phyloP scores from a whole-genome alignment of 371 early-diverging fungal genomes.

The Apophysomyces elegans region DNA sequence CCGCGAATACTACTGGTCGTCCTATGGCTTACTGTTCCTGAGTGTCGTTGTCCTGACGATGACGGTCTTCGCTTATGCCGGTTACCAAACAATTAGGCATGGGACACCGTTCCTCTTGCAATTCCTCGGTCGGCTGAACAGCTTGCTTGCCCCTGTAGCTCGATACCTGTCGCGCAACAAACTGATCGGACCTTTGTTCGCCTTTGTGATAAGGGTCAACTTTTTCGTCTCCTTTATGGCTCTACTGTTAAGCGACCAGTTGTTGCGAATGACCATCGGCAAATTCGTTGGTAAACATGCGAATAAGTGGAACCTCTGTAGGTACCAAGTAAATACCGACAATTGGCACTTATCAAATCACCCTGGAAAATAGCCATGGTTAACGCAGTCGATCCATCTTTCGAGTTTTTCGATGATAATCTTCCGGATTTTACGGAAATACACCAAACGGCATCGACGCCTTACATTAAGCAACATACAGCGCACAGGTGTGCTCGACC shows the following conservation, averaged over 20 bases:
- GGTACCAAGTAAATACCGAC: background rate
- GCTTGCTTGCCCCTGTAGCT: slow-evolving; percentile 33
- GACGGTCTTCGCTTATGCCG: slow-evolving; percentile 31
- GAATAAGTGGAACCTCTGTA: slow-evolving; percentile 31
- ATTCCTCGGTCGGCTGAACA: slow-evolving; percentile 27
- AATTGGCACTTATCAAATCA: background rate
- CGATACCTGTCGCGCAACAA: slow-evolving; percentile 25
- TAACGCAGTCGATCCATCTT: slow-evolving; percentile 38
- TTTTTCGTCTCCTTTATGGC: slow-evolving; percentile 47
- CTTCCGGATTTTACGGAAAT: slow-evolving; percentile 12
- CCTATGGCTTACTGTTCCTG: slow-evolving; percentile 24
- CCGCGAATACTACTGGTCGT: slow-evolving; percentile 6
- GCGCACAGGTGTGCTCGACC: background rate
- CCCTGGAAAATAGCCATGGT: slow-evolving; percentile 30
- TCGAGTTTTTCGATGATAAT: slow-evolving; percentile 26
- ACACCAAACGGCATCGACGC: slow-evolving; percentile 1
- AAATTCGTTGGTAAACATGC: slow-evolving; percentile 39
- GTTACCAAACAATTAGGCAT: slow-evolving; percentile 41
- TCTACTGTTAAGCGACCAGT: slow-evolving; percentile 41
- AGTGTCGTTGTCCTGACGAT: slow-evolving; percentile 31
- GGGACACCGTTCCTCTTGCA: slow-evolving; percentile 35
- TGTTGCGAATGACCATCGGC: slow-evolving; percentile 34
- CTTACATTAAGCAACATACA: background rate
- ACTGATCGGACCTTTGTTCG: slow-evolving; percentile 37
- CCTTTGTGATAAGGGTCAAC: slow-evolving; percentile 30